These are phyloP conservation scores for Chaetomium fimeti DNA, from an alignment of 495 filamentous ascomycete genomes.

Conservation along the genomic window DNA sequence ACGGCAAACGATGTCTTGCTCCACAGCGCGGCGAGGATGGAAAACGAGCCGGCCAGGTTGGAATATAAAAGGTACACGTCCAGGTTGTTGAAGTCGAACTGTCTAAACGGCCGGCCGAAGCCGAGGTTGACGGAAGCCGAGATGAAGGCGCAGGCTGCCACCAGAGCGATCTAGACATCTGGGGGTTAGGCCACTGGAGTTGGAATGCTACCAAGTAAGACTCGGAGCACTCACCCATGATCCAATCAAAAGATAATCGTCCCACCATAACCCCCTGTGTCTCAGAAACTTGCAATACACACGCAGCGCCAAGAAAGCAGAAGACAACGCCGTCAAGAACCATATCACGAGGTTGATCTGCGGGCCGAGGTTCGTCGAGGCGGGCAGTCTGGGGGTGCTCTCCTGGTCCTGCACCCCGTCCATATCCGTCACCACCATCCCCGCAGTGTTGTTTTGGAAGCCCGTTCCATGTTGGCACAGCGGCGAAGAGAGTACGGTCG, in stretches of 20 bases:
- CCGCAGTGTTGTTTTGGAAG: neutral
- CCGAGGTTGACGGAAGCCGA: slow-evolving; percentile 40
- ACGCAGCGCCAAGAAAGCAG: slow-evolving; percentile 38
- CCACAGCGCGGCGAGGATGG: slow-evolving; percentile 34
- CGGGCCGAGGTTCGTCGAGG: slow-evolving; percentile 32
- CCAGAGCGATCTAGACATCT: neutral
- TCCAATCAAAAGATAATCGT: slow-evolving; percentile 41
- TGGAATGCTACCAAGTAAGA: slow-evolving; percentile 10
- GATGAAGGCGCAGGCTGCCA: slow-evolving; percentile 64
- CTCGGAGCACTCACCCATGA: slow-evolving; percentile 37
- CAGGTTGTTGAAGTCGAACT: slow-evolving; percentile 30
- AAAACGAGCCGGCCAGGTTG: slow-evolving; percentile 37
- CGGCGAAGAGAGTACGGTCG: neutral
- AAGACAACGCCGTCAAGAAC: slow-evolving; percentile 38
- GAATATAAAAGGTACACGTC: slow-evolving; percentile 30
- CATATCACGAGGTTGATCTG: slow-evolving; percentile 46
- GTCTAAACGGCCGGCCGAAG: slow-evolving; percentile 30
- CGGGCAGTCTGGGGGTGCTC: neutral
- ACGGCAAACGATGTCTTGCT: slow-evolving; percentile 13
- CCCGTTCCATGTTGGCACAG: neutral
- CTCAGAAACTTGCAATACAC: slow-evolving; percentile 38
- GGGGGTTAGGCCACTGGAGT: neutral
- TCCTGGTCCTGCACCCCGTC: neutral
- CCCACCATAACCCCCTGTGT: slow-evolving; percentile 28
- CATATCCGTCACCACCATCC: neutral